These are phyloP conservation scores for Diversispora epigaea DNA, from an alignment of 192 early-diverging fungal genomes.

Conservation along the genomic window DNA sequence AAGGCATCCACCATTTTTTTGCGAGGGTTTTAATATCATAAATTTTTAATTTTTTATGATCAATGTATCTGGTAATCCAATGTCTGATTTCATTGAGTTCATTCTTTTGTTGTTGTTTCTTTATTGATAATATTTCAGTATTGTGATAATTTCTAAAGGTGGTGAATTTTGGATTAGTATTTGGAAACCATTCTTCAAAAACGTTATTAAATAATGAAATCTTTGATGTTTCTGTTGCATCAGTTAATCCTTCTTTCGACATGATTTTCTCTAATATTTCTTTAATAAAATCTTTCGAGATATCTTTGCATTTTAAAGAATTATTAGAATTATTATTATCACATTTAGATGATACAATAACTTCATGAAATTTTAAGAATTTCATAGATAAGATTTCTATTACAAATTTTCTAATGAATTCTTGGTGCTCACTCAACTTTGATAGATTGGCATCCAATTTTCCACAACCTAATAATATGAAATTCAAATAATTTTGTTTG, in stretches of 20 bases:
- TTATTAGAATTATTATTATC: not conserved
- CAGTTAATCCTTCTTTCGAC: too few relatives aligned
- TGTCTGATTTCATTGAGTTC: not conserved
- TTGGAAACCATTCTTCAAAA: not conserved
- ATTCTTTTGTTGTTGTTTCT: not conserved
- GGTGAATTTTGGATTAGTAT: not conserved
- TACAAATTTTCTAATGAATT: not conserved
- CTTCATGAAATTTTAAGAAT: not conserved
- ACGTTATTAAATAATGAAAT: not conserved
- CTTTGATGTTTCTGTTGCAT: not conserved
- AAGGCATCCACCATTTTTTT: not conserved
- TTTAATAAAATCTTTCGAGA: too few relatives aligned
- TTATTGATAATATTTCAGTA: not conserved
- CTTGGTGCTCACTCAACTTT: not conserved
- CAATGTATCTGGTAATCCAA: not conserved
- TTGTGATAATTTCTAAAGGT: too few relatives aligned
- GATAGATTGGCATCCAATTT: not conserved
- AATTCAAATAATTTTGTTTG: too few relatives aligned
- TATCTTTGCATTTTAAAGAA: too few relatives aligned
- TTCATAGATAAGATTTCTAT: not conserved
- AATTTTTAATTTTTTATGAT: not conserved
- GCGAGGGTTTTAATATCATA: not conserved
- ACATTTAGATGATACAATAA: not conserved
- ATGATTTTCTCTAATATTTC: too few relatives aligned
- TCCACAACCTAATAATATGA: not conserved